These are phyloP conservation scores for Persicaria tinctoria DNA, from an alignment of 148 eudicot genomes.

Conservation along the genomic window DNA sequence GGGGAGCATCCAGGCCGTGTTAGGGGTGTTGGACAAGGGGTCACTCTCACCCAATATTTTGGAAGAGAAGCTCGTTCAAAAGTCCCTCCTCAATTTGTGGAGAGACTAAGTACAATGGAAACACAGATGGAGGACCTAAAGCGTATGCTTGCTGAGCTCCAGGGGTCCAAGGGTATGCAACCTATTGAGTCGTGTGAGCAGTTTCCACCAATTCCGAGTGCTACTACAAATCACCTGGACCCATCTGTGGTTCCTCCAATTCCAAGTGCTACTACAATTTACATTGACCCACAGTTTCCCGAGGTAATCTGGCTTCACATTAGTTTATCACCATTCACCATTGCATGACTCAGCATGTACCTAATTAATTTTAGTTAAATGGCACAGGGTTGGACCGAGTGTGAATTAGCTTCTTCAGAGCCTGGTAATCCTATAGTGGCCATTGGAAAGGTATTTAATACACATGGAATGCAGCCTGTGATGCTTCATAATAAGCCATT, in stretches of 20 bases:
- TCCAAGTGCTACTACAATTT: not conserved
- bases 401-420: too few relatives aligned
- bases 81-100: not conserved
- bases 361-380: not conserved
- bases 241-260: too few relatives aligned
- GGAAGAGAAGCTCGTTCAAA: not conserved
- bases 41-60: not conserved
- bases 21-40: constrained; percentile 9
- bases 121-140: not conserved
- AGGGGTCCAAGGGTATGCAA: not conserved
- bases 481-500: too few relatives aligned
- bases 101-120: not conserved
- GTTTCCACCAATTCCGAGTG: not conserved
- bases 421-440: too few relatives aligned
- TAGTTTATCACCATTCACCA: too few relatives aligned
- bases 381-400: too few relatives aligned
- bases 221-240: not conserved
- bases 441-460: too few relatives aligned
- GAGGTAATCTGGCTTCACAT: not conserved
- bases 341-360: too few relatives aligned
- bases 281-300: not conserved
- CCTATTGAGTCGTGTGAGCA: not conserved
- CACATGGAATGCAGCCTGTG: too few relatives aligned
- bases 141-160: not conserved
- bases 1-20: constrained; percentile 6